phyloP scores from a whole-genome alignment of 495 filamentous ascomycete species.

The Amniculicola lignicola region DNA sequence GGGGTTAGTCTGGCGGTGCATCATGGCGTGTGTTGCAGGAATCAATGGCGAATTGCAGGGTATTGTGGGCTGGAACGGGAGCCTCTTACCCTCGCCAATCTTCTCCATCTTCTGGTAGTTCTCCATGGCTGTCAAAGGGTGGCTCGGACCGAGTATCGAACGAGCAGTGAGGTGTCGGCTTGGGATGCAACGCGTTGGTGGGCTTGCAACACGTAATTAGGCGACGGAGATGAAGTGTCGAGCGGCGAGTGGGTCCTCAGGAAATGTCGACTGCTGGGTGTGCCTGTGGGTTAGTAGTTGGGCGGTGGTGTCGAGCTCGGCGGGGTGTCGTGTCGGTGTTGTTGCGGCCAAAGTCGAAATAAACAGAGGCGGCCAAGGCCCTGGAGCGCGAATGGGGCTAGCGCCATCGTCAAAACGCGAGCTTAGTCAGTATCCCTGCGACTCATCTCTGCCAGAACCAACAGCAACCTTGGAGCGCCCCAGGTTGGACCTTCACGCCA shows the following conservation, averaged over 20 bases:
- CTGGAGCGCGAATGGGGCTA: slow-evolving; percentile 8
- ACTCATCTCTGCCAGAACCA: slow-evolving; percentile 35
- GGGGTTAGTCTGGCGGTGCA: slow-evolving; percentile 10
- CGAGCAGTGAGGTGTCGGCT: no score
- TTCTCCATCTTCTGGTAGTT: slow-evolving; percentile 99
- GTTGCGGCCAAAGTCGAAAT: slow-evolving; percentile 1
- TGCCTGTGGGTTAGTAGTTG: slow-evolving; percentile 19
- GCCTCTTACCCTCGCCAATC: slow-evolving; percentile 90
- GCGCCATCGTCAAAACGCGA: slow-evolving; percentile 2
- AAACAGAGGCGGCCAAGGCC: neutral
- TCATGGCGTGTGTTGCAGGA: neutral
- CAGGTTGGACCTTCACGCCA: neutral
- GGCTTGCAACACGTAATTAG: no score
- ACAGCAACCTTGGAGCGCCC: slow-evolving; percentile 18
- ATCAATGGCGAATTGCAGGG: neutral
- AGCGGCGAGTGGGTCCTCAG: no score
- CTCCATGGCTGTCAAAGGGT: slow-evolving; percentile 62
- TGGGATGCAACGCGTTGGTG: no score
- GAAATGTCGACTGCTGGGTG: neutral
- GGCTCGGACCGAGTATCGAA: neutral
- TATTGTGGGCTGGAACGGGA: neutral
- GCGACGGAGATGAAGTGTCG: no score
- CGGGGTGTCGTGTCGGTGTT: slow-evolving; percentile 1
- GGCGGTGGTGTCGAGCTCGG: neutral
- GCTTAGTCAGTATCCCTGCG: neutral